Percentiles rank a stretch among this genome's conserved stretches.
Conservation (phyloP, 257 asterid species). For the Solanum gandarillasii region DNA sequence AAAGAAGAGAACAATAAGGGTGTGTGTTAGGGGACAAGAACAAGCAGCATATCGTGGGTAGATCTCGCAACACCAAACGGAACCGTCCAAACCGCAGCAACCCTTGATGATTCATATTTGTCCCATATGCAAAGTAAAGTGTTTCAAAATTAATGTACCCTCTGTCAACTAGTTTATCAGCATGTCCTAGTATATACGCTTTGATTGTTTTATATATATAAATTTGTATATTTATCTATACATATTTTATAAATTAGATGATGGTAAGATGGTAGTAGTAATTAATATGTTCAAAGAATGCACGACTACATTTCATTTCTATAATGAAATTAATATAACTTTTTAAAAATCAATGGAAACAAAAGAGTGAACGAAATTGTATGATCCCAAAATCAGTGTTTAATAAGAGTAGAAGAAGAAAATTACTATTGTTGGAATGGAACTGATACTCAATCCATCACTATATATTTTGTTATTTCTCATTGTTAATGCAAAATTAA, state of each 20-base stretch:
- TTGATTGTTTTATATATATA: too few species aligned
- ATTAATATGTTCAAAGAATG: too few species aligned
- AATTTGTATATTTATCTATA: too few species aligned
- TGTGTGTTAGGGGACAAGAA: neutral
- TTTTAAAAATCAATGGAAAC: too few species aligned
- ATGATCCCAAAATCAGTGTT: too few species aligned
- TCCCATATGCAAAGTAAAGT: neutral
- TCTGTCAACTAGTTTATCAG: neutral
- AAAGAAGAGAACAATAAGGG: neutral
- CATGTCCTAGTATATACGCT: neutral
- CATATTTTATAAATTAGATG: too few species aligned
- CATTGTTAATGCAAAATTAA: neutral
- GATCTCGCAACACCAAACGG: neutral
- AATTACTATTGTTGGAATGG: neutral
- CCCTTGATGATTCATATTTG: too few species aligned
- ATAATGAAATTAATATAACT: too few species aligned
- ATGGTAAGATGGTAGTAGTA: too few species aligned
- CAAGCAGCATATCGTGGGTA: neutral
- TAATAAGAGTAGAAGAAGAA: too few species aligned
- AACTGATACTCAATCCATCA: neutral
- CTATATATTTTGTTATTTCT: neutral
- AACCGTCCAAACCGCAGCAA: neutral
- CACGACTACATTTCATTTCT: too few species aligned
- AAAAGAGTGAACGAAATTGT: too few species aligned
- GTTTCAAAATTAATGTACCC: neutral